Evolutionary conservation across 148 eudicot genomes (phyloP), one percentile per base, ranked within the genome.

Genomic region (Cornus florida): DNA sequence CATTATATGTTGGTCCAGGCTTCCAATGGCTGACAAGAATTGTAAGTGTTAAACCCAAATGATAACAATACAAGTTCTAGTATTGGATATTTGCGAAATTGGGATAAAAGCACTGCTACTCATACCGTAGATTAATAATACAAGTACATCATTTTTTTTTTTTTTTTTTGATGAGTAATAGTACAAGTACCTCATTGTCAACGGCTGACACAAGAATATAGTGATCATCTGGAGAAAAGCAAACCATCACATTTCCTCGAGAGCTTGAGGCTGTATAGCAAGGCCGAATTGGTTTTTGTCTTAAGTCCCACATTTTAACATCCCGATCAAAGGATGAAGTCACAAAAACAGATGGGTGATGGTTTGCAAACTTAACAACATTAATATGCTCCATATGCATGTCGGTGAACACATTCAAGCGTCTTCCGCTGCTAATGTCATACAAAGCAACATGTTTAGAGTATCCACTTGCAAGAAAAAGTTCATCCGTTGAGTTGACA

Each of bases 211-310:
- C 99, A 68, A 95, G 97, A 82, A 95, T 91, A 86, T 92, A 93
- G 7, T 84, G 90, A 78, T 95, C 99, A 72, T 93, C 97, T 3
- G 93, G 97, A 31, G 99, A 95, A 83, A 95, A 95, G 85, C 97
- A 95, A 68, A 86, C 99, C 99, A 95, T 95, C 46, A 95, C 97
- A 83, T 95, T 95, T 85, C 99, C 97, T 87, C 95, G 87, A 74
- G 92, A 93, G 79, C 99, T 95, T 80, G 92, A 84, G 39, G 91
- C 87, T 6, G 93, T 86, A 79, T 92, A 95, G 82, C 99, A 95
- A 79, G 99, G 97, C 67, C 67, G 87, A 38, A 53, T 64, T 74
- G 90, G 91, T 71, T 82, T 87, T 79, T 89, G 94, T 84, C 99
- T 87, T 62, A 95, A 78, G 80, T 95, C 99, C 99, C 99, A 95